Evolutionary conservation across 805 yeast genomes (phyloP), one percentile per base, ranked within the genome.

Genomic region (Hermanozyma aechmeae): DNA sequence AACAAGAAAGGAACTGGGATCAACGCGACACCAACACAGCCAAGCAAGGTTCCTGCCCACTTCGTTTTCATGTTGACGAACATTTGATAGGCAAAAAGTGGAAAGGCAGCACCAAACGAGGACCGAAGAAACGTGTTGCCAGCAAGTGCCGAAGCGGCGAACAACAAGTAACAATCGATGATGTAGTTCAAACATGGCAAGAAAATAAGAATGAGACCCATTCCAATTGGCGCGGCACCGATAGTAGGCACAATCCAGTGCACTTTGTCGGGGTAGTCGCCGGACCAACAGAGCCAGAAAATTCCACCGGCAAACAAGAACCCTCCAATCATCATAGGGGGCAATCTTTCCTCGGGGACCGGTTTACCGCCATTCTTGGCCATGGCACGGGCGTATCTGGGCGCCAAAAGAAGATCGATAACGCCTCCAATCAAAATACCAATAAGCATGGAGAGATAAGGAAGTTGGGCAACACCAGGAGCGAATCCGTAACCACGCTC

Each of bases 11-110:
- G 93, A 30, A 81, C 82, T 0, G 85, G 80, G 16, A 71, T 53
- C 56, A 83, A 46, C 2, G 56, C 61, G 3, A 61, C 55, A 0
- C 78, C 75, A 30, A 82, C 60, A 30, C 76, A 61, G 11, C 86
- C 86, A 23, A 83, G 47, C 15, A 82, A 48, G 16, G 82, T 58
- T 33, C 87, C 86, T 1, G 92, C 89, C 87, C 89, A 82, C 42
- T 80, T 75, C 18, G 66, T 66, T 21, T 83, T 81, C 71, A 82
- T 66, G 33, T 63, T 65, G 16, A 60, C 51, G 53, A 81, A 80
- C 87, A 83, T 77, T 39, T 68, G 76, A 3, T 66, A 56, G 1
- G 85, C 81, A 47, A 82, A 82, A 31, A 82, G 58, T 24, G 85
- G 85, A 48, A 72, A 72, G 4, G 65, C 57, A 15, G 79, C 81